Base-by-base conservation (phyloP, 2,329 filamentous ascomycete species). In the Xylariaceae sp. region DNA sequence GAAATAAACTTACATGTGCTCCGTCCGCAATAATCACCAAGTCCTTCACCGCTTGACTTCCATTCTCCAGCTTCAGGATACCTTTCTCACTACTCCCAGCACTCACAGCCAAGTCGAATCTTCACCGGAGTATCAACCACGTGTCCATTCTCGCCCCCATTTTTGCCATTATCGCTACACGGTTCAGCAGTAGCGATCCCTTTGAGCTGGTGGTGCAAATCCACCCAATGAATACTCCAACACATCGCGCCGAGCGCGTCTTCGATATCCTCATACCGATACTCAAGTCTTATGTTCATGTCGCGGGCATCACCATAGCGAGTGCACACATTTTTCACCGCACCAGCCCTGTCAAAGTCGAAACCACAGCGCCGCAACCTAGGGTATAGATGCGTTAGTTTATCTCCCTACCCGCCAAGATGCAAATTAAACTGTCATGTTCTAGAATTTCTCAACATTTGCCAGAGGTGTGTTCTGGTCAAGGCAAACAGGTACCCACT, bases 1-100 rank as follows among this genome's bases (percentile, higher is more conserved):
- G 22, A 19, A 28, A 16, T 5, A 10, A 18, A 45, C 56, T 59
- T 38, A 59, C 58, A 41, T 74, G 73, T 14, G 74, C 61, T 6
- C 76, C 76, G 55, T 79, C 75, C 2, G 75, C 74, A 4, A 70
- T 73, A 34, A 78, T 63, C 16, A 77, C 66, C 2, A 77, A 51
- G 51, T 77, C 73, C 17, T 61, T 66, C 6, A 44, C 44, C 11
- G 70, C 53, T 12, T 59, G 53, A 5, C 60, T 47, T 3, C 70
- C 71, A n/a, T 60, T 55, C 6, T 51, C 51, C 6, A 74, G 58
- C 1, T 58, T 62, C 14, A 82, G 85, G 55, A 87, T 88, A 1
- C 92, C 91, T 1, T 89, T 89, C 70, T 94, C 88, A 57, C 57
- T 4, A 60, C 42, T 7, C 38, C 39, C 14, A 10, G 17, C 6